Base-by-base conservation (phyloP, 1,139 yeast genomes). In the Scheffersomyces illinoinensis region DNA sequence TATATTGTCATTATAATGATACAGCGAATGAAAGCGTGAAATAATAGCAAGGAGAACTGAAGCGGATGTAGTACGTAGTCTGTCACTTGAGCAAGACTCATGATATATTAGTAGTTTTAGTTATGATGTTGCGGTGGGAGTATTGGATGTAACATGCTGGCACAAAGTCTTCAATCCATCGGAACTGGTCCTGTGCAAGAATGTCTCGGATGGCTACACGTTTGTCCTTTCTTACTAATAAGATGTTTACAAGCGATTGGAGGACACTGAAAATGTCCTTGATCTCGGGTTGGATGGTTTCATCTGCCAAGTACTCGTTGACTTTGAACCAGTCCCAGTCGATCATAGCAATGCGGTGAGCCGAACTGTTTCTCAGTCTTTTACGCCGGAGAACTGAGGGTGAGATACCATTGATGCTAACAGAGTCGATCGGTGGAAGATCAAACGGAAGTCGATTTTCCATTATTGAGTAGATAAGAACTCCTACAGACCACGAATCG, bases 401-500 rank as follows among this genome's bases (percentile, higher is more conserved):
- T 5, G 81, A 75, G 2, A 81, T 73, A 1, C 80, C 80, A 5
- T 66, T 62, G 1, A 73, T 57, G 17, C 71, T 66, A 5, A 68
- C 59, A 23, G 68, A 70, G 17, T 87, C 82, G 19, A 70, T 63
- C 1, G 93, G 80, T 1, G 81, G 79, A 12, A 73, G 83, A 70
- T 95, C 99, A 76, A 95, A 95, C 1, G 99, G 99, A 56, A 95
- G 78, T 58, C 97, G 74, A 56, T 91, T 88, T 67, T 95, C 99
- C 67, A 95, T 74, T 47, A 93, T 75, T 1, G 96, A 85, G 70
- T 93, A 95, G 0, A 93, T 75, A n/a, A 93, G 78, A 4, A 93
- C 98, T 1, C 98, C 99, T 7, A 93, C 75, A 1, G 98, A 91
- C 99, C 99, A 95, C 18, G 95, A 82, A 70, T 95, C 99, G 52